Conservation (phyloP, 169 alveolate genomes). For the Plasmodium gallinaceum region DNA sequence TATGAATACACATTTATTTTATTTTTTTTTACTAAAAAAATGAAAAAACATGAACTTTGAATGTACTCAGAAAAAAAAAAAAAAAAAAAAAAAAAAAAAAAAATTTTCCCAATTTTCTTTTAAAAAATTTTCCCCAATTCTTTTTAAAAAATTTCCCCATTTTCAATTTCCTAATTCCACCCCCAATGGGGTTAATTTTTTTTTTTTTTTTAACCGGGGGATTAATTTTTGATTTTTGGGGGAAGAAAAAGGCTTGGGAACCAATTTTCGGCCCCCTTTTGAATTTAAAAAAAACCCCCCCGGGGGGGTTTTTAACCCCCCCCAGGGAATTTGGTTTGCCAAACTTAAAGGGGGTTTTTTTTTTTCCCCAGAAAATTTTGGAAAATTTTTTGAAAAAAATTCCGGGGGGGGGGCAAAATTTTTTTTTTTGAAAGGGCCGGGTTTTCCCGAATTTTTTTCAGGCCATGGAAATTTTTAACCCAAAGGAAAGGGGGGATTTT, state of each 20-base stretch:
- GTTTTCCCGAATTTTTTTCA: slow-evolving; percentile 83
- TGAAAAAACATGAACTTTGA: no score
- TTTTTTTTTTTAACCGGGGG: slow-evolving; percentile 76
- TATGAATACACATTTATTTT: no score
- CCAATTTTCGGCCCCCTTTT: slow-evolving; percentile 84
- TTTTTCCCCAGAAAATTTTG: slow-evolving; percentile 83
- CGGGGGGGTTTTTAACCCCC: slow-evolving; percentile 88
- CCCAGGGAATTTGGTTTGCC: slow-evolving; percentile 86
- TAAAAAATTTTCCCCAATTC: no score
- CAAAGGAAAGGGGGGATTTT: slow-evolving; percentile 41
- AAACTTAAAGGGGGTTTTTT: slow-evolving; percentile 81
- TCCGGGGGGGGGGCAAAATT: slow-evolving; percentile 91
- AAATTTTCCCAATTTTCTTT: no score
- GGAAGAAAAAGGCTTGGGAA: slow-evolving; percentile 87
- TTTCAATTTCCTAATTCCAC: no score
- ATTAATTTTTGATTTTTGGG: slow-evolving; percentile 89
- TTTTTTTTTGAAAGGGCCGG: slow-evolving; percentile 84
- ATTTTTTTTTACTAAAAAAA: no score
- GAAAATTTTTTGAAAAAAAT: slow-evolving; percentile 86
- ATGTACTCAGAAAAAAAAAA: no score
- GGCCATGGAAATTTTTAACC: slow-evolving; percentile 12
- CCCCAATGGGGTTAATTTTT: no score
- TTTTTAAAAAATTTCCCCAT: no score
- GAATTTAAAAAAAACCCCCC: slow-evolving; percentile 84
- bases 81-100: no score